Percentiles rank a stretch among this genome's conserved stretches.
phyloP scores from a whole-genome alignment of 1,284 basidiomycete species.

The Ustilago tritici region DNA sequence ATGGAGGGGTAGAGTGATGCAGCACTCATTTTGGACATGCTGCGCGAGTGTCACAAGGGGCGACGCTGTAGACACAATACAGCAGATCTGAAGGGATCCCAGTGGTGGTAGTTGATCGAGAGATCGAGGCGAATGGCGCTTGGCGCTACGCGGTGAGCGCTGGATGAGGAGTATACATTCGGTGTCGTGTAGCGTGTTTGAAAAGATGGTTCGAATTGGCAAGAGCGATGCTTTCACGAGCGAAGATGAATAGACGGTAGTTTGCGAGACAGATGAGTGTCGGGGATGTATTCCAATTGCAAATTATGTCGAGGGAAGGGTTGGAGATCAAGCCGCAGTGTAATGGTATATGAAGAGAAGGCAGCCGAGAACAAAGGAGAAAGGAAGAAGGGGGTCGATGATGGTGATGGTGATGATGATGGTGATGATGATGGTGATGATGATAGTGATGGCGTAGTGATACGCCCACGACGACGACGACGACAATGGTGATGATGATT shows the following conservation, averaged over 20 bases:
- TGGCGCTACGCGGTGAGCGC: neutral
- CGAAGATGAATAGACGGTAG: neutral
- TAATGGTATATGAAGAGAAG: no score
- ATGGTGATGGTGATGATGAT: no score
- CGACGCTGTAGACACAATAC: neutral
- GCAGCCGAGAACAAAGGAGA: no score
- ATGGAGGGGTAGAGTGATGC: constrained; percentile 2
- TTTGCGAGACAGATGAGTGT: neutral
- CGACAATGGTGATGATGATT: neutral
- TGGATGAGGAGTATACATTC: neutral
- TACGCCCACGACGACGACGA: neutral
- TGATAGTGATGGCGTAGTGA: no score
- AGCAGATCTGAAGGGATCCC: neutral
- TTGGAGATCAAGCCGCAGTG: no score
- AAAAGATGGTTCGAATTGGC: no score
- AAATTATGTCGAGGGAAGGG: no score
- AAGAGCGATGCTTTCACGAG: neutral
- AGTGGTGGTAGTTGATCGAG: neutral
- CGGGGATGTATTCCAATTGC: no score
- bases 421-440: no score
- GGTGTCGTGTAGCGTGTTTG: neutral
- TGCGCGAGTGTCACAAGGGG: neutral
- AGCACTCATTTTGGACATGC: neutral
- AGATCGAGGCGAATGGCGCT: neutral
- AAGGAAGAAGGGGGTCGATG: no score